A percentile compares a stretch with the other conserved stretches of the same genome.
These are phyloP conservation scores for Cupressus sempervirens DNA, from an alignment of 75 land plant species.

Conservation along the genomic window DNA sequence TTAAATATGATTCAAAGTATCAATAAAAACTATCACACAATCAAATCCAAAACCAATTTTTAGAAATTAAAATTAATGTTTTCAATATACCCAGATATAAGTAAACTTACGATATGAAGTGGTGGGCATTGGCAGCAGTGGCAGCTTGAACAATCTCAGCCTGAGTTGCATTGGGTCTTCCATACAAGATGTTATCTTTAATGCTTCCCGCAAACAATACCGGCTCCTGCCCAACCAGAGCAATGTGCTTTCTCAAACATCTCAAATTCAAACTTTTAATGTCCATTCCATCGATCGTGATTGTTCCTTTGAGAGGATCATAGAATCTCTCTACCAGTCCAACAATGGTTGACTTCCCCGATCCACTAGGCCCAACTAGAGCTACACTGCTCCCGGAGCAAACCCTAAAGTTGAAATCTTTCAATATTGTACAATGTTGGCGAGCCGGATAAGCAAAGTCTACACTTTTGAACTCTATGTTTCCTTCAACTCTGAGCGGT, in stretches of 20 bases:
- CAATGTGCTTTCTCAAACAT: slow-evolving; percentile 47
- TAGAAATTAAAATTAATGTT: no score
- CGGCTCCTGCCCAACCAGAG: slow-evolving; percentile 78
- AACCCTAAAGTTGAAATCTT: slow-evolving; percentile 42
- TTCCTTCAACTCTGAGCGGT: slow-evolving; percentile 33
- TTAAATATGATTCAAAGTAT: no score
- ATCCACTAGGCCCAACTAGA: slow-evolving; percentile 77
- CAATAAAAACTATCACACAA: no score
- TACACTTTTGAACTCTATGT: slow-evolving; percentile 50
- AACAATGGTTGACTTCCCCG: slow-evolving; percentile 77
- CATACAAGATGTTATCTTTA: slow-evolving; percentile 66
- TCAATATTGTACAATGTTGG: slow-evolving; percentile 45
- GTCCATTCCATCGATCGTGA: slow-evolving; percentile 50
- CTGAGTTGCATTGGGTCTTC: slow-evolving; percentile 39
- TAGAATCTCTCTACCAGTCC: slow-evolving; percentile 70
- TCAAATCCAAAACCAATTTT: no score
- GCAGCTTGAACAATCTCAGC: slow-evolving; percentile 66
- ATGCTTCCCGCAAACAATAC: slow-evolving; percentile 62
- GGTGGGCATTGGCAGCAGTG: slow-evolving; percentile 64
- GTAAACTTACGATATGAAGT: slow-evolving; percentile 51
- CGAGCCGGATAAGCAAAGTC: slow-evolving; percentile 69
- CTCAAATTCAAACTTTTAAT: slow-evolving; percentile 44
- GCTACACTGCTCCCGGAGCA: slow-evolving; percentile 49
- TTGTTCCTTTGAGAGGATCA: slow-evolving; percentile 51
- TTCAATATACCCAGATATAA: no score